Conservation (phyloP, 1,139 yeast species). For the Hansenula lynferdii region DNA sequence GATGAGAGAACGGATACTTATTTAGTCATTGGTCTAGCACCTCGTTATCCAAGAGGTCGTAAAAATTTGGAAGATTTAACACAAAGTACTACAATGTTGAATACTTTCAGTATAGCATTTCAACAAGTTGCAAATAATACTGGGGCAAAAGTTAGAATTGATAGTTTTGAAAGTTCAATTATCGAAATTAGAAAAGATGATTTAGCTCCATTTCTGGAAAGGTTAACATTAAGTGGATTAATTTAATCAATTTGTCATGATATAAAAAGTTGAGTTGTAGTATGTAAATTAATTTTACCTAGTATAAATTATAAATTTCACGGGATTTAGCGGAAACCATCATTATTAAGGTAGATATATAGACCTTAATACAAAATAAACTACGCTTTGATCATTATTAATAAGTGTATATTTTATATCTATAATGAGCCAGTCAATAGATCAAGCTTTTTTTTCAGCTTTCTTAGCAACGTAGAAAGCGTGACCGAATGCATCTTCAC, state of each 20-base stretch:
- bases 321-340: too few relatives aligned
- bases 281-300: too few relatives aligned
- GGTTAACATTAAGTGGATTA: conserved; percentile 51
- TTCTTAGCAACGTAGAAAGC: conserved; percentile 48
- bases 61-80: conserved; percentile 34
- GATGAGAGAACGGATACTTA: conserved; percentile 75
- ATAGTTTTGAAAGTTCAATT: conserved; percentile 91
- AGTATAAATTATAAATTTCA: too few relatives aligned
- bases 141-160: conserved; percentile 86
- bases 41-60: conserved; percentile 64
- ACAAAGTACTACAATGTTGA: conserved; percentile 42
- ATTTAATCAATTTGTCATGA: conserved; percentile 19
- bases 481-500: conserved; percentile 34
- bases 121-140: conserved; percentile 79
- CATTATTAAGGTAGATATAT: too few relatives aligned
- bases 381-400: too few relatives aligned
- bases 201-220: conserved; percentile 80
- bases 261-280: neutral
- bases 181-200: conserved; percentile 89
- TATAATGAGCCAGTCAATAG: neutral
- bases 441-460: conserved; percentile 6
- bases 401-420: neutral
- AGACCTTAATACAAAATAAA: too few relatives aligned
- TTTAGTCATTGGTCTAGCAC: conserved; percentile 86
- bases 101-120: conserved; percentile 86